These are phyloP conservation scores for Babesia ovis DNA, from an alignment of 169 alveolate genomes.

Conservation along the genomic window DNA sequence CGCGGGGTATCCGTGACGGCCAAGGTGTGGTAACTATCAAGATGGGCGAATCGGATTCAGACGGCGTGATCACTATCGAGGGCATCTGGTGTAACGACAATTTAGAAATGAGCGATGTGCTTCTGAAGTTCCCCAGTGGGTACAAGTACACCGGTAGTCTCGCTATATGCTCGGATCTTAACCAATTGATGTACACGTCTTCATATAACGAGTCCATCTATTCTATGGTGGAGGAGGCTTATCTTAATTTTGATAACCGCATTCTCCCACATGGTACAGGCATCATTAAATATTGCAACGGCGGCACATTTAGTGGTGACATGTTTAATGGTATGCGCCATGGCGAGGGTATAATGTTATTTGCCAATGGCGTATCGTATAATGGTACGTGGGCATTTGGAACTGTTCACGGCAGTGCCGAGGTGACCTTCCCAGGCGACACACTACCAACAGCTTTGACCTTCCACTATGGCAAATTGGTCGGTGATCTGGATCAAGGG, in stretches of 20 bases:
- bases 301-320: slow-evolving; percentile 47
- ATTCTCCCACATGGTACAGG: slow-evolving; percentile 67
- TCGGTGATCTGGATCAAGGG: slow-evolving; percentile 4
- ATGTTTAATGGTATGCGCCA: slow-evolving; percentile 40
- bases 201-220: slow-evolving; percentile 9
- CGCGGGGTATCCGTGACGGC: slow-evolving; percentile 49
- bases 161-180: slow-evolving; percentile 6
- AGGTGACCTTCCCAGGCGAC: slow-evolving; percentile 36
- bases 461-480: slow-evolving; percentile 40
- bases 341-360: slow-evolving; percentile 44
- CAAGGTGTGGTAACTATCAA: slow-evolving; percentile 46
- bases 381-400: slow-evolving; percentile 57
- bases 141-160: slow-evolving; percentile 57
- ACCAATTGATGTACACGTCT: not conserved
- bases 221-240: slow-evolving; percentile 21
- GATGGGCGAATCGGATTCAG: slow-evolving; percentile 6
- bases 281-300: slow-evolving; percentile 42
- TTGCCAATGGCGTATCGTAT: slow-evolving; percentile 50
- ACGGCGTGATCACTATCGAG: slow-evolving; percentile 34
- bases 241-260: slow-evolving; percentile 19
- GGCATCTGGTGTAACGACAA: slow-evolving; percentile 59
- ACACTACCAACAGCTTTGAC: not conserved
- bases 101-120: slow-evolving; percentile 31
- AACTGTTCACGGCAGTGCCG: slow-evolving; percentile 48
- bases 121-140: slow-evolving; percentile 58